These are phyloP conservation scores for Trypanosoma cruzi DNA, from an alignment of 208 protist genomes.

Conservation along the genomic window DNA sequence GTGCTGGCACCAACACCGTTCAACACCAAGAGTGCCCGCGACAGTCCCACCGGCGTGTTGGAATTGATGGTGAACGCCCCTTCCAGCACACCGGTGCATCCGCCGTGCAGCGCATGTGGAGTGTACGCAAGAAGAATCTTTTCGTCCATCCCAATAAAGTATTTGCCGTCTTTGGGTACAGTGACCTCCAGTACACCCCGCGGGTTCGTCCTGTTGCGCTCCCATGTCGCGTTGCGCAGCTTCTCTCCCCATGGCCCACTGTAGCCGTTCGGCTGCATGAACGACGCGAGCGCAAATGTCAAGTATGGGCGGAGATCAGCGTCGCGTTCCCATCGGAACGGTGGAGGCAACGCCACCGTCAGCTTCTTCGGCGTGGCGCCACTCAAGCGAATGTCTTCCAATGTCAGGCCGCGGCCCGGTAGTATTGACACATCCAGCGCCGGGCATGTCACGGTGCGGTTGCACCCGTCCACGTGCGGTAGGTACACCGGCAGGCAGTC, in stretches of 20 bases:
- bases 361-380: neutral
- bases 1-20: neutral
- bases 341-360: constrained; percentile 8
- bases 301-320: neutral
- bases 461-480: too few species aligned
- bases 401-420: neutral
- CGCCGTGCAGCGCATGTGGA: constrained; percentile 8
- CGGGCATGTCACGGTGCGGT: too few species aligned
- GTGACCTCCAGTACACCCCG: neutral
- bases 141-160: constrained; percentile 14
- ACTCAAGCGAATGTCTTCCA: neutral
- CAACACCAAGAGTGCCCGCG: neutral
- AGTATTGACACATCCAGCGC: neutral
- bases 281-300: neutral
- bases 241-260: constrained; percentile 17
- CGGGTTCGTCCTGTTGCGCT: neutral
- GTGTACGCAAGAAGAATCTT: neutral
- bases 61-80: neutral
- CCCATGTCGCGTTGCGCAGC: constrained; percentile 23
- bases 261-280: constrained; percentile 5
- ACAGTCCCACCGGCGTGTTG: constrained; percentile 3
- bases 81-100: neutral
- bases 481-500: too few species aligned
- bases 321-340: constrained; percentile 6
- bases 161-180: neutral